Evolutionary conservation across 2,329 filamentous ascomycete genomes (phyloP), one percentile per base, ranked within the genome.

Genomic region (Aspergillus vadensis): DNA sequence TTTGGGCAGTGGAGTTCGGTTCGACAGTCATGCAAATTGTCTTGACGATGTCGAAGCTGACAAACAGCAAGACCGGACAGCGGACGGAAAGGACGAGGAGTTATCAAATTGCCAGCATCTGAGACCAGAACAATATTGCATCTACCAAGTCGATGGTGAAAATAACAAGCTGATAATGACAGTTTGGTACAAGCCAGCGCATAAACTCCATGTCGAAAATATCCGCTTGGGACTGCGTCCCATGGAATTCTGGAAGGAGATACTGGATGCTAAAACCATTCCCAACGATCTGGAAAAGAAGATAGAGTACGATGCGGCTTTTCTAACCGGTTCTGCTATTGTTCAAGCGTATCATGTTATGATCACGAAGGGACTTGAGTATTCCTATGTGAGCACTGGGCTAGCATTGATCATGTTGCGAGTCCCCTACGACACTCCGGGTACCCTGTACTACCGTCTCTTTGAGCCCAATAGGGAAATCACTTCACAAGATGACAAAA

Each of bases 341-440:
- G 64, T 64, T 10, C 64, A 72, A 32, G 64, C 67, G 58, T 73
- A 67, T 50, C 64, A 71, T 62, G 60, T 70, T 5, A 72, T 72
- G 67, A 69, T 72, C n/a, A 51, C 68, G 51, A 64, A 70, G 59
- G 67, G 69, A 5, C 64, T 73, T 5, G 67, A 68, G 51, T 70
- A 67, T 47, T 71, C 69, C 15, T 72, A 67, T 55, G 17, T 73
- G 41, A 67, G 66, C 2, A 72, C 61, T 52, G 69, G 69, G 10
- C 39, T 69, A 15, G 59, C 63, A 1, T 30, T 60, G 9, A 65
- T 72, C 3, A 63, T 67, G 10, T 64, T 72, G 4, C 50, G 57
- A n/a, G 58, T 72, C 38, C 65, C 58, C 6, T 57, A 65, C 2
- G 56, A 71, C 27, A 51, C 68, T 5, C 68, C 68, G 17, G 57